These are phyloP conservation scores for Xerocomellus amylosporus DNA, from an alignment of 768 basidiomycete species.

Conservation along the genomic window DNA sequence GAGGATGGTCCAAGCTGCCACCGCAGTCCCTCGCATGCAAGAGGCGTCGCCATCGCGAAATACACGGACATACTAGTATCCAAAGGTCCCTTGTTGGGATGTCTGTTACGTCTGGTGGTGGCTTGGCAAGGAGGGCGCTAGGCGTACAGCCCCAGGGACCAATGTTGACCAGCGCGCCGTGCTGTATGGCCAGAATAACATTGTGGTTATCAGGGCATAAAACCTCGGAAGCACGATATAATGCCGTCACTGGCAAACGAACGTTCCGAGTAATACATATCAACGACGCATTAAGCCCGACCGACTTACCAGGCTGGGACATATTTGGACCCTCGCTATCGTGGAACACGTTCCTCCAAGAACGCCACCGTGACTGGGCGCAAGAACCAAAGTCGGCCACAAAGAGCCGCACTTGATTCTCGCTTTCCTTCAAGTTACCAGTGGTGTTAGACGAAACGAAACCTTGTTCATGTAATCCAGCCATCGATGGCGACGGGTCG, in stretches of 20 bases:
- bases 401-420: neutral
- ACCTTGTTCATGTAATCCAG: neutral
- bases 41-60: neutral
- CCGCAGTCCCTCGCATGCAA: neutral
- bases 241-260: slow-evolving; percentile 19
- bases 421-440: neutral
- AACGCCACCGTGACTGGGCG: too few species aligned
- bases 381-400: neutral
- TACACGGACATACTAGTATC: neutral
- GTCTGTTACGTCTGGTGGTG: neutral
- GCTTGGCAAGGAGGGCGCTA: neutral
- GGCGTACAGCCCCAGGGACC: neutral
- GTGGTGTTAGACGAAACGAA: neutral
- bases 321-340: neutral
- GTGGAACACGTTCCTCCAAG: neutral
- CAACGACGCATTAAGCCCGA: neutral
- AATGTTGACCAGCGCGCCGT: neutral
- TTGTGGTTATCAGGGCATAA: neutral
- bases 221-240: slow-evolving; percentile 1
- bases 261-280: neutral
- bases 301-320: neutral
- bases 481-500: neutral
- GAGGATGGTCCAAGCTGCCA: neutral
- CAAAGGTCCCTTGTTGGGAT: neutral
- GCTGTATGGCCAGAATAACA: neutral